phyloP scores from a whole-genome alignment of 768 basidiomycete species.

The Xerocomellus amylosporus region DNA sequence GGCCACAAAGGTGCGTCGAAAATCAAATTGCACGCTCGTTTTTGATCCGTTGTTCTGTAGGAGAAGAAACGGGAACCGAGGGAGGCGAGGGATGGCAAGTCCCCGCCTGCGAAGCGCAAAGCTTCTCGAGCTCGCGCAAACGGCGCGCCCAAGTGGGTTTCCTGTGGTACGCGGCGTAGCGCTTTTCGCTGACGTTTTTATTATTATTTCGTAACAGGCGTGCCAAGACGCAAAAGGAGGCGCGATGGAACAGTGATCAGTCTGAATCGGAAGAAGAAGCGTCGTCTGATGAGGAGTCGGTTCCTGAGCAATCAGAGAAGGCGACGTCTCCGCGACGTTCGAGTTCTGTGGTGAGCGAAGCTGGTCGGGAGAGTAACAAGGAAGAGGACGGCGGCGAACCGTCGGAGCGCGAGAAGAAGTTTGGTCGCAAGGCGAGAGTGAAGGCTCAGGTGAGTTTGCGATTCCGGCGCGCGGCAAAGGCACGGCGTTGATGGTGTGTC shows the following conservation, averaged over 20 bases:
- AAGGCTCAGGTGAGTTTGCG: conserved; percentile 38
- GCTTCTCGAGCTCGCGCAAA: conserved; percentile 36
- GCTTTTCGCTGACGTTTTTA: conserved; percentile 12
- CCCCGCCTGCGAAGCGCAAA: conserved; percentile 51
- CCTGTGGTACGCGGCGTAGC: background rate
- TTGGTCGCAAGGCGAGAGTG: conserved; percentile 39
- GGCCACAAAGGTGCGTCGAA: conserved; percentile 28
- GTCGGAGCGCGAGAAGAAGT: conserved; percentile 33
- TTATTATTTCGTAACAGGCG: conserved; percentile 20
- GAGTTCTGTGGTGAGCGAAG: conserved; percentile 42
- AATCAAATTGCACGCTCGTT: background rate
- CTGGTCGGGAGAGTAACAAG: conserved; percentile 27
- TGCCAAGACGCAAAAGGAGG: conserved; percentile 27
- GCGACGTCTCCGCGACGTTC: conserved; percentile 22
- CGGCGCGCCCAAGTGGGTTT: conserved; percentile 27
- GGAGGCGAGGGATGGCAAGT: conserved; percentile 52
- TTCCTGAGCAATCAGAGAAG: conserved; percentile 42
- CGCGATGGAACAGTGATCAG: conserved; percentile 33
- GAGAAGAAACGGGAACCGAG: conserved; percentile 36
- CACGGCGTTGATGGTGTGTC: background rate
- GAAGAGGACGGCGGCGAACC: conserved; percentile 29
- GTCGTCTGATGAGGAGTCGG: conserved; percentile 21
- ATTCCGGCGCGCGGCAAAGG: background rate
- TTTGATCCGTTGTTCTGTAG: conserved; percentile 17
- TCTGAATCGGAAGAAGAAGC: conserved; percentile 30